These are phyloP conservation scores for Discostella stelligera DNA, from an alignment of 352 stramenopile species.

Conservation along the genomic window DNA sequence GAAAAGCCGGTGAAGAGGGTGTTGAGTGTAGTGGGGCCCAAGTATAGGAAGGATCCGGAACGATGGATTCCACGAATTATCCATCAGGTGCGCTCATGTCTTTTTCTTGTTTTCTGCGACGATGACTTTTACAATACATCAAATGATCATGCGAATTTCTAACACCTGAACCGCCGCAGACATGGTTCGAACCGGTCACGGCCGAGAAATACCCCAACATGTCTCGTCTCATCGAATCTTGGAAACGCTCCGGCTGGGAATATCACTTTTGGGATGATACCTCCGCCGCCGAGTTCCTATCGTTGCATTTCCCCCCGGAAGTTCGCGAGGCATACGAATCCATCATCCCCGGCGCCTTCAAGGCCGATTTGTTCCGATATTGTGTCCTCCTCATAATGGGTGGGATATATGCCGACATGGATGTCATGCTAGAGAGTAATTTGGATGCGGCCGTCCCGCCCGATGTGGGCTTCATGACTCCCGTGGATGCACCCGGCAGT, in stretches of 20 bases:
- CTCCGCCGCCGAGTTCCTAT: constrained; percentile 52
- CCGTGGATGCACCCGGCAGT: constrained; percentile 59
- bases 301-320: constrained; percentile 57
- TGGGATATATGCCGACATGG: constrained; percentile 80
- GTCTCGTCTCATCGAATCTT: constrained; percentile 58
- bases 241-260: constrained; percentile 55
- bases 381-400: constrained; percentile 61
- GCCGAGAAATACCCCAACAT: constrained; percentile 68
- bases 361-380: constrained; percentile 64
- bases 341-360: constrained; percentile 62
- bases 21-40: constrained; percentile 32
- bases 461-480: constrained; percentile 78
- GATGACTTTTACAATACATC: not conserved
- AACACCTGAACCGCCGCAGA: constrained; percentile 21
- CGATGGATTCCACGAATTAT: constrained; percentile 58
- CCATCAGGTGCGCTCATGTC: constrained; percentile 44
- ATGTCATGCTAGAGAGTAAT: constrained; percentile 76
- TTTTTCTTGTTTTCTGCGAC: not conserved
- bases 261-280: constrained; percentile 69
- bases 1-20: constrained; percentile 43
- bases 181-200: constrained; percentile 60
- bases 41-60: constrained; percentile 40
- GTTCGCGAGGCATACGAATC: constrained; percentile 59
- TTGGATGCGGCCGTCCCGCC: constrained; percentile 62
- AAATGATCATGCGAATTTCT: not conserved